Evolutionary conservation across 805 yeast species (phyloP), one percentile per base, ranked within the genome.

Genomic region (Isabelozyma pseudorhagii): DNA sequence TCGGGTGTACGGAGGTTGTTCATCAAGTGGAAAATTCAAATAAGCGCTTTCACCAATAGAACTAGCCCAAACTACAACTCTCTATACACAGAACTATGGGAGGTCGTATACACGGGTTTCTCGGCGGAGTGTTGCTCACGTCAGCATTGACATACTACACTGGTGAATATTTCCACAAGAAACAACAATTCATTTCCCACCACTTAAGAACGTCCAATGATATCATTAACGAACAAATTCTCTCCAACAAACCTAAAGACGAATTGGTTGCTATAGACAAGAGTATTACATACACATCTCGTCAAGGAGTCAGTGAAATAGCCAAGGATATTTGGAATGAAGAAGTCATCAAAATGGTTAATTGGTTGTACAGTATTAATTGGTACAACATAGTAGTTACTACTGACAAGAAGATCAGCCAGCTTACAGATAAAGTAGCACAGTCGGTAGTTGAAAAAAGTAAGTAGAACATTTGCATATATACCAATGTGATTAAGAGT

Each of bases 311-410:
- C 31, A 59, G 59, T 8, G 91, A 89, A 64, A 84, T 91, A 0
- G 72, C 80, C 52, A 86, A 84, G 55, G 96, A 88, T 59, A 74
- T 87, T 40, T 88, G 96, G 96, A 85, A 88, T 61, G 83, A 80
- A 42, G 92, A 87, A 62, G 78, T 88, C 47, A 75, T 85, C 50
- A 73, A 71, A 42, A 77, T 79, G 50, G 88, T 84, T 18, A 82
- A 82, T 55, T 84, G 87, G 80, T 56, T 86, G 11, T 86, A 85
- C 59, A 59, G 77, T 44, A 71, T 81, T 53, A 75, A 77, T 62
- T 68, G 82, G 78, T 71, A 78, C 64, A 67, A 69, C 49, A 57
- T 64, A 56, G 75, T 74, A 1, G 56, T 71, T 39, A 58, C 64
- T 25, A 63, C 66, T 13, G 76, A 73, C 56, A 58, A 62, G 49